These are phyloP conservation scores for Coemansia aciculifera DNA, from an alignment of 192 early-diverging fungal species.

Conservation along the genomic window DNA sequence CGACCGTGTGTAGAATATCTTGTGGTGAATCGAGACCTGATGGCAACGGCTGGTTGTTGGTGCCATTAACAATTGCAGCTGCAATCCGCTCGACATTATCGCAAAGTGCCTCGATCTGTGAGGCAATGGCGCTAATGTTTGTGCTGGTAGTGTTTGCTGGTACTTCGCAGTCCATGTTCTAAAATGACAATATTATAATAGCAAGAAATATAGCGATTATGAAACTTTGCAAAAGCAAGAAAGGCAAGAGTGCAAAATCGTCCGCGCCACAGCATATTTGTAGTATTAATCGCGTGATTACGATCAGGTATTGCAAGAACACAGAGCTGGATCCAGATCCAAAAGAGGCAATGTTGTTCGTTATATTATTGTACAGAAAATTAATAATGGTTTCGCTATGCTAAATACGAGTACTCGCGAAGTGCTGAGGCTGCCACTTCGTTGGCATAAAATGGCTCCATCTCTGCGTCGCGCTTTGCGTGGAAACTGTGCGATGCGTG, in stretches of 20 bases:
- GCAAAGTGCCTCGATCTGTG: not conserved
- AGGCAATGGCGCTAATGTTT: not conserved
- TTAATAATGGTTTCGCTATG: constrained; percentile 12
- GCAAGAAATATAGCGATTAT: not conserved
- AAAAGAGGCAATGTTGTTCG: not conserved
- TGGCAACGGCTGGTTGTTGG: not conserved
- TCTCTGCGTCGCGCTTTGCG: constrained; percentile 41
- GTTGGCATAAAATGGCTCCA: constrained; percentile 54
- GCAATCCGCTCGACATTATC: constrained; percentile 10
- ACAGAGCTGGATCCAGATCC: not conserved
- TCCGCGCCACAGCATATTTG: not conserved
- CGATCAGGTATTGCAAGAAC: not conserved
- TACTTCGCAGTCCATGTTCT: not conserved
- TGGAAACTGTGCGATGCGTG: constrained; percentile 31
- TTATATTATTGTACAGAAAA: not conserved
- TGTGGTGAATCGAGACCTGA: constrained; percentile 10
- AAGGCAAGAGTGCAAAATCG: not conserved
- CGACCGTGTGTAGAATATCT: constrained; percentile 20
- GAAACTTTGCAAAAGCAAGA: not conserved
- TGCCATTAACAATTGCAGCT: not conserved
- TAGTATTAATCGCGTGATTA: not conserved
- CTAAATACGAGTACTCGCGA: constrained; percentile 51
- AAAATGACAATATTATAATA: not conserved
- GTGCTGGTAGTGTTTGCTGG: not conserved
- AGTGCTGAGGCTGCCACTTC: constrained; percentile 45